Percentiles rank a stretch among this genome's conserved stretches.
These are phyloP conservation scores for Penicillium mononematosum DNA, from an alignment of 495 filamentous ascomycete genomes.

Conservation along the genomic window DNA sequence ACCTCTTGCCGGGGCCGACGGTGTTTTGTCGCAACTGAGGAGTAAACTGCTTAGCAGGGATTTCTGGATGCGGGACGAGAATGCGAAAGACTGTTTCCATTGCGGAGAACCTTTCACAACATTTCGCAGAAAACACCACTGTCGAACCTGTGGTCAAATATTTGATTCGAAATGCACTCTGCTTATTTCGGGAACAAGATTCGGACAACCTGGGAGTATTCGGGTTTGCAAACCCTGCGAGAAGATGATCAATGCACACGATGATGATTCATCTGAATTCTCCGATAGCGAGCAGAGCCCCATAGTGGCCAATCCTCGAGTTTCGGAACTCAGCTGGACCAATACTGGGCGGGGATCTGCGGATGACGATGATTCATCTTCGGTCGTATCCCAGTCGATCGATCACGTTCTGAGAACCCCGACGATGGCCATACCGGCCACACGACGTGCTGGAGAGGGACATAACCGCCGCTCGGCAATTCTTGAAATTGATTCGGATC, in stretches of 20 bases:
- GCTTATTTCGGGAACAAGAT: constrained; percentile 77
- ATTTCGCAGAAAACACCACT: constrained; percentile 95
- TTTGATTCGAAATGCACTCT: constrained; percentile 97
- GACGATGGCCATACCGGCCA: constrained; percentile 84
- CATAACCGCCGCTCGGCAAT: constrained; percentile 80
- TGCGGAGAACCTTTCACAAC: constrained; percentile 89
- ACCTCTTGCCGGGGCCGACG: constrained; percentile 24
- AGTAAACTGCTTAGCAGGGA: constrained; percentile 87
- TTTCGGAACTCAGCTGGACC: constrained; percentile 36
- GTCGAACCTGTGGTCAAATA: constrained; percentile 88
- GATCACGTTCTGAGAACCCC: constrained; percentile 51
- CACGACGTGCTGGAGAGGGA: constrained; percentile 76
- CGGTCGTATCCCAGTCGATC: constrained; percentile 46
- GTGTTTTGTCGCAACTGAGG: constrained; percentile 54
- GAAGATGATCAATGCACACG: constrained; percentile 82
- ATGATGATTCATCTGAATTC: constrained; percentile 87
- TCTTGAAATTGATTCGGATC: constrained; percentile 81
- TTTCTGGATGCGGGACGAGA: constrained; percentile 99
- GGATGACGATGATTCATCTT: constrained; percentile 48
- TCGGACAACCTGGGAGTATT: constrained; percentile 82
- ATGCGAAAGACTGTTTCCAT: constrained; percentile 94
- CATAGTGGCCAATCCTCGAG: constrained; percentile 37
- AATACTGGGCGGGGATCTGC: constrained; percentile 24
- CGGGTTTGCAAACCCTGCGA: constrained; percentile 96
- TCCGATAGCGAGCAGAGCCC: constrained; percentile 69